A percentile compares a stretch with the other conserved stretches of the same genome.
Conservation (phyloP, 257 asterid genomes). For the Solanum infundibuliforme region DNA sequence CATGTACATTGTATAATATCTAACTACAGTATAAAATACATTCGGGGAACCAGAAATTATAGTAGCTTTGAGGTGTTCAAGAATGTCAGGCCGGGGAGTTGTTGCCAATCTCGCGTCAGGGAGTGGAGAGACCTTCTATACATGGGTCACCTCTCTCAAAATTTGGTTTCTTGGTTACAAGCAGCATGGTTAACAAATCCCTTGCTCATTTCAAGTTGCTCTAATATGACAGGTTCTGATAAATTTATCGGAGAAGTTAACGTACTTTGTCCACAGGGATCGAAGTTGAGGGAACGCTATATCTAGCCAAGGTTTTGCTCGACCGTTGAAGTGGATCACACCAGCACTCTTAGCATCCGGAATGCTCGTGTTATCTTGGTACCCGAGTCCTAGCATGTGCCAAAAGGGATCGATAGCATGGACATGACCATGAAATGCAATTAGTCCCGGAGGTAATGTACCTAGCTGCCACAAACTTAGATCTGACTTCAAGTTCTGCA, state of each 20-base stretch:
- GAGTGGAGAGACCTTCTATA: neutral
- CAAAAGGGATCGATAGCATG: conserved; percentile 65
- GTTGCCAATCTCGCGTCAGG: neutral
- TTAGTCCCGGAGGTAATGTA: conserved; percentile 88
- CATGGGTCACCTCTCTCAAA: neutral
- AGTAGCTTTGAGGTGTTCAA: neutral
- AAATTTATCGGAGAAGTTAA: conserved; percentile 68
- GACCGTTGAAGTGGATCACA: conserved; percentile 82
- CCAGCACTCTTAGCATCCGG: conserved; percentile 69
- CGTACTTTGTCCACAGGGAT: conserved; percentile 72
- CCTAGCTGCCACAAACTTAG: conserved; percentile 98
- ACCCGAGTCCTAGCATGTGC: conserved; percentile 97
- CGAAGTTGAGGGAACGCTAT: conserved; percentile 83
- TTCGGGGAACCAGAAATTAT: neutral
- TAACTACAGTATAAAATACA: neutral
- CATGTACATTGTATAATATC: neutral
- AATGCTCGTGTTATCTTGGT: conserved; percentile 75
- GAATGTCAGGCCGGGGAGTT: neutral
- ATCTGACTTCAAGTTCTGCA: conserved; percentile 88
- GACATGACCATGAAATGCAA: conserved; percentile 82
- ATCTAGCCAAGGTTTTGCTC: conserved; percentile 99
- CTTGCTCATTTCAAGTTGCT: conserved; percentile 33
- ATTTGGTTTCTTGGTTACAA: neutral
- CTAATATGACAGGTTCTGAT: conserved; percentile 70
- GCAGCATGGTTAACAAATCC: neutral